These are phyloP conservation scores for Oryza glumipatula DNA, from an alignment of 176 grass and related monocot species.

Conservation along the genomic window DNA sequence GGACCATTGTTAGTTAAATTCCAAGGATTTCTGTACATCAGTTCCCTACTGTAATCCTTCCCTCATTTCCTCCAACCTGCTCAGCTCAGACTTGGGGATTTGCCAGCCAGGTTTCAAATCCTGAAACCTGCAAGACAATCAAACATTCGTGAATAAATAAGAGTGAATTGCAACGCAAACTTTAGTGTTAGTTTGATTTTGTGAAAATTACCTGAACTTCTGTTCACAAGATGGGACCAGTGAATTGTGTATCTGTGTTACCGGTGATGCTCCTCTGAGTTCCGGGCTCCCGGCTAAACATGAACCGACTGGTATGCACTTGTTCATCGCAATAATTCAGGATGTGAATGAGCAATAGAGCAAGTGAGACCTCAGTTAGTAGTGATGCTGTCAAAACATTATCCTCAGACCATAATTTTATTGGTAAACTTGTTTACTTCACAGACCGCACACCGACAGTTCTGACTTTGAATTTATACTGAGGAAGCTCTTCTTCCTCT, in stretches of 20 bases:
- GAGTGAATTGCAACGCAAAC: background rate
- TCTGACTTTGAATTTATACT: conserved; percentile 81
- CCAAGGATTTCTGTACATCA: background rate
- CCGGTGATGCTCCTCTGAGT: background rate
- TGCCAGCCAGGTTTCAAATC: background rate
- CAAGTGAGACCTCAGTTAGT: conserved; percentile 15
- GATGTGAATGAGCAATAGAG: background rate
- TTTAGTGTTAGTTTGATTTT: background rate
- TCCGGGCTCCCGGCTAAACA: background rate
- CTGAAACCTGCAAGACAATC: conserved; percentile 14
- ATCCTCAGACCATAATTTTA: conserved; percentile 21
- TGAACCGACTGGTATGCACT: background rate
- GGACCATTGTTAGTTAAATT: conserved; percentile 2
- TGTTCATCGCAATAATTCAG: conserved; percentile 8
- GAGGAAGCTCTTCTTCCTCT: conserved; percentile 66
- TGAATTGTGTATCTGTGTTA: background rate
- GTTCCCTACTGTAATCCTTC: background rate
- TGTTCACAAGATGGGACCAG: background rate
- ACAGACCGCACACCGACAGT: conserved; percentile 71
- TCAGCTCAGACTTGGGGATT: background rate
- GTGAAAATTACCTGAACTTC: conserved; percentile 30
- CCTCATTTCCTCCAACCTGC: background rate
- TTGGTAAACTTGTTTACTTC: conserved; percentile 51
- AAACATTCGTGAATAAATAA: background rate
- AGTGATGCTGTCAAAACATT: conserved; percentile 7